Percentiles rank a stretch among this genome's conserved stretches.
phyloP scores from a whole-genome alignment of 2,329 filamentous ascomycete genomes.

The Colletotrichum sp. region DNA sequence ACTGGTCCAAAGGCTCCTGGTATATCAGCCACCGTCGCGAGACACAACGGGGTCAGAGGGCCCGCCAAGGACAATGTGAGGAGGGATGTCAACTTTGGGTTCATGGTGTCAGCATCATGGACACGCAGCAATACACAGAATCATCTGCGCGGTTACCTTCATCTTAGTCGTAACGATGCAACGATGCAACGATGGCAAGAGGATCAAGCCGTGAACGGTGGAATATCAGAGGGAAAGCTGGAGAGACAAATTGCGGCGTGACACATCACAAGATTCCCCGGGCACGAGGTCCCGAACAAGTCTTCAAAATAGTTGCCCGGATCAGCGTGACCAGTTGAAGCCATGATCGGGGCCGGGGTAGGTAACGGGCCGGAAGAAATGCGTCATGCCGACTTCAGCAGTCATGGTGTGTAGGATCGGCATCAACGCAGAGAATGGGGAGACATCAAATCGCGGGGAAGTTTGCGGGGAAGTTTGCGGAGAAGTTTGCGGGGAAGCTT shows the following conservation, averaged over 20 bases:
- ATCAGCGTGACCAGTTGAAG: background rate
- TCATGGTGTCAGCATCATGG: background rate
- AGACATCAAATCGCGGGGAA: background rate
- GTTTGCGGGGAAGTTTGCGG: background rate
- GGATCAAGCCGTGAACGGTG: background rate
- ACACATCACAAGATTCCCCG: background rate
- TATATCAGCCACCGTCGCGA: slow-evolving; percentile 4
- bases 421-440: background rate
- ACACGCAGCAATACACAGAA: accelerated
- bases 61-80: background rate
- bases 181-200: background rate
- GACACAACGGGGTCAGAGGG: background rate
- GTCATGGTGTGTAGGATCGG: background rate
- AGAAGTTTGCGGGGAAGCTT: background rate
- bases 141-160: background rate
- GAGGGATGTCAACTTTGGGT: background rate
- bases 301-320: background rate
- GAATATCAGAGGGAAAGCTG: background rate
- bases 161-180: background rate
- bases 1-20: background rate
- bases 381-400: background rate
- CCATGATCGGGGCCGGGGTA: background rate
- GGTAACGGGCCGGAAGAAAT: background rate
- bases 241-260: background rate
- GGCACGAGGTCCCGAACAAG: background rate